Percentiles rank a stretch among this genome's conserved stretches.
Evolutionary conservation across 352 stramenopile genomes (phyloP).

Genomic region (Achlya hypogyna): DNA sequence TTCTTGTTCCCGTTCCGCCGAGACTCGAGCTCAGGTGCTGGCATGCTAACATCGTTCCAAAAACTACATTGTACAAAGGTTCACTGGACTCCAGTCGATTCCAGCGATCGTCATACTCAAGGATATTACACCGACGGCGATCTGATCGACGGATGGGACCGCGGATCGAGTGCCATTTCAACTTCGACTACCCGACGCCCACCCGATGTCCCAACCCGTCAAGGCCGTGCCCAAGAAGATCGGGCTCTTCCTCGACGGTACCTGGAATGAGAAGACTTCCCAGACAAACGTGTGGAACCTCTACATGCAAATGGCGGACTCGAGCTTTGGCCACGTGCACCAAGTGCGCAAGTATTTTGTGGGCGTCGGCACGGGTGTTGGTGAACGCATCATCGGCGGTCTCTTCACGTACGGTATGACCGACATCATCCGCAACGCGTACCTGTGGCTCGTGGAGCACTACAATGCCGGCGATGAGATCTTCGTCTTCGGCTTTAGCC

Average conservation of each 20-base stretch:
- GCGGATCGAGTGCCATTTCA: too few relatives aligned
- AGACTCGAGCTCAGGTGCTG: too few relatives aligned
- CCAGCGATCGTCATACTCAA: too few relatives aligned
- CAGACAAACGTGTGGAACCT: neutral
- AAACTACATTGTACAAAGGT: too few relatives aligned
- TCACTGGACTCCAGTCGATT: too few relatives aligned
- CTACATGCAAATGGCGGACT: neutral
- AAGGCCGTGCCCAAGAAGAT: neutral
- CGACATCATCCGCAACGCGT: conserved; percentile 3
- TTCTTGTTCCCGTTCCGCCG: too few relatives aligned
- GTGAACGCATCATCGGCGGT: neutral
- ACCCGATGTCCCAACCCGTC: neutral
- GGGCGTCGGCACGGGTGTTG: neutral
- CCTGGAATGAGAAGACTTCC: neutral
- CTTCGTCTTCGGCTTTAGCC: neutral
- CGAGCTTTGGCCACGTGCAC: neutral
- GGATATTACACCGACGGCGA: too few relatives aligned
- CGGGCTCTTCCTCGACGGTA: neutral
- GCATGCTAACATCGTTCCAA: too few relatives aligned
- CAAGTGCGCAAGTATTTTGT: neutral
- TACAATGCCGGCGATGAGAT: conserved; percentile 3
- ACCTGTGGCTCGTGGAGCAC: neutral
- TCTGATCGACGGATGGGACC: too few relatives aligned
- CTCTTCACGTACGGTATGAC: neutral
- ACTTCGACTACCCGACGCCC: too few relatives aligned